Base-by-base conservation (phyloP, 2,329 filamentous ascomycete species). In the Verticillium albo-atrum region DNA sequence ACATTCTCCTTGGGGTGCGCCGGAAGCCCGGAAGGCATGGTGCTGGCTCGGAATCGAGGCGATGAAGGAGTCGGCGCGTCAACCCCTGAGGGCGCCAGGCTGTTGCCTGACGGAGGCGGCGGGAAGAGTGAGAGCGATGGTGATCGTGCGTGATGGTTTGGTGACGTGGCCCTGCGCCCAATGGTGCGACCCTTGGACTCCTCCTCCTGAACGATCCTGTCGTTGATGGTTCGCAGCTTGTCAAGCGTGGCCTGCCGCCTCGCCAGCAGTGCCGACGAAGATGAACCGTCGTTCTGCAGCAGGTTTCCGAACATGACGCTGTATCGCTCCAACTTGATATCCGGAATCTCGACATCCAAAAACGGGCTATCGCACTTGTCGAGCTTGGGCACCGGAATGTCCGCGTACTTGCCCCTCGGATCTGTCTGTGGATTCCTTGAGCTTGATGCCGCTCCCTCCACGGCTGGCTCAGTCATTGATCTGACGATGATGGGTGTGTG, bases 291-390 rank as follows among this genome's bases (percentile, higher is more conserved):
- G 7, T 72, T 72, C 62, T 85, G 82, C 27, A 97, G 77, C 6
- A 97, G 79, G 37, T 84, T 84, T 58, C 88, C 86, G 69, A 98
- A 97, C 93, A 97, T 97, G 64, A 97, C 84, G 66, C 92, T 97
- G 67, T 97, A 98, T 55, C 94, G 82, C 71, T 97, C 94, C 81
- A 98, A 81, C 63, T 89, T 86, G 58, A 90, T 82, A 55, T 84
- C 83, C 1, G 94, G 93, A 60, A 97, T 95, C 57, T 93, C 86
- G 17, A 97, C 82, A 66, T 92, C 82, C 23, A 97, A 77, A 6
- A 89, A 72, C 2, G 76, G 73, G 10, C 70, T 69, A 20, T 59
- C 57, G 7, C 65, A 63, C 12, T 63, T 66, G n/a, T 37, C 54
- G 9, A 28, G 14, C 47, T 65, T 69, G 47, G 62, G 68, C 50